These are phyloP conservation scores for Achaetomiella virescens DNA, from an alignment of 495 filamentous ascomycete genomes.

Conservation along the genomic window DNA sequence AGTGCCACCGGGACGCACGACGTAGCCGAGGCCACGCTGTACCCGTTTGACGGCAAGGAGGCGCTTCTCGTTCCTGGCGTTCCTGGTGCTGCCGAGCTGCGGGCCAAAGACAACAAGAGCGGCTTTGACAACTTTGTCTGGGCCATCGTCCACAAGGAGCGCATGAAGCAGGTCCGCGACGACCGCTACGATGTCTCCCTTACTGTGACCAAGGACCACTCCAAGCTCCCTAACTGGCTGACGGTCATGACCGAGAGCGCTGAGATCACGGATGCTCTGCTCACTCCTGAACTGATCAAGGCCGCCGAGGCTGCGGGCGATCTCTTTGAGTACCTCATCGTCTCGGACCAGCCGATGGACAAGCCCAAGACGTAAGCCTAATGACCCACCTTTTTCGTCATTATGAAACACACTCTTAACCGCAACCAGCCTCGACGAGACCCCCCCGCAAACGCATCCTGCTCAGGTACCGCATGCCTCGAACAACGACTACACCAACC, in stretches of 20 bases:
- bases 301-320: conserved; percentile 78
- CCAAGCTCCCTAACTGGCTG: conserved; percentile 84
- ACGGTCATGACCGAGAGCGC: conserved; percentile 96
- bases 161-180: conserved; percentile 82
- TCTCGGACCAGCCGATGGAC: conserved; percentile 85
- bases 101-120: conserved; percentile 59
- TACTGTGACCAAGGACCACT: conserved; percentile 83
- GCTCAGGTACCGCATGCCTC: conserved; percentile 65
- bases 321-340: conserved; percentile 76
- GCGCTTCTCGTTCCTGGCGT: conserved; percentile 57
- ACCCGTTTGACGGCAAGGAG: conserved; percentile 91
- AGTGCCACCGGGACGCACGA: conserved; percentile 66
- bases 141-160: conserved; percentile 90
- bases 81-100: conserved; percentile 49
- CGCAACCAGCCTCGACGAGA: conserved; percentile 68
- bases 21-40: conserved; percentile 63
- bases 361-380: conserved; percentile 82
- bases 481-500: conserved; percentile 55
- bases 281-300: conserved; percentile 77
- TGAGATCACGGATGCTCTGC: conserved; percentile 81
- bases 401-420: background rate
- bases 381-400: background rate
- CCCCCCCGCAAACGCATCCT: conserved; percentile 77
- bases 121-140: conserved; percentile 87
- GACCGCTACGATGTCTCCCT: conserved; percentile 93